phyloP scores from a whole-genome alignment of 2,329 filamentous ascomycete genomes.

The Neospermospora avenae region DNA sequence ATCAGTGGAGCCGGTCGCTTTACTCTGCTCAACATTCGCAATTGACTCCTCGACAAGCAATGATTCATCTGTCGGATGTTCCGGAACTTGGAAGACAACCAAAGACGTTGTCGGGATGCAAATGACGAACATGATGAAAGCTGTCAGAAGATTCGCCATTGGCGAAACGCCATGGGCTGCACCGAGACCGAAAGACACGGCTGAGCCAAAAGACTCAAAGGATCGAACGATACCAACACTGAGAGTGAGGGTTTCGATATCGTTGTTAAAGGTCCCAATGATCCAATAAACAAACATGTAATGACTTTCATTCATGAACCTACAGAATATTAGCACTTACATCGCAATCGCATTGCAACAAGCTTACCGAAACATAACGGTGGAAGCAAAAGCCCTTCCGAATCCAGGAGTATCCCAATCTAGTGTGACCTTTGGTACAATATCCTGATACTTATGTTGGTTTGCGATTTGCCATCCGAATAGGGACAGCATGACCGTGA shows the following conservation, averaged over 20 bases:
- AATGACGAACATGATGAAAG: conserved; percentile 46
- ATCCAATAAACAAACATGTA: conserved; percentile 67
- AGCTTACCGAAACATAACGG: conserved; percentile 42
- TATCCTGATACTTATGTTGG: conserved; percentile 43
- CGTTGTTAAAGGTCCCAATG: conserved; percentile 48
- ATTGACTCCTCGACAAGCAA: not conserved
- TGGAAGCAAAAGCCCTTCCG: conserved; percentile 56
- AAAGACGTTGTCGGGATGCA: conserved; percentile 16
- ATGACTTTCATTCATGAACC: conserved; percentile 55
- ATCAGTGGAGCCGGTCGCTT: not conserved
- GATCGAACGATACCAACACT: conserved; percentile 46
- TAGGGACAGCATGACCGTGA: conserved; percentile 54
- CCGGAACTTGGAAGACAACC: conserved; percentile 15
- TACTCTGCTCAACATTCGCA: not conserved
- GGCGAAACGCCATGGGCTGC: conserved; percentile 42
- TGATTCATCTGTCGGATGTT: conserved; percentile 12
- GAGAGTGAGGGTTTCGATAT: conserved; percentile 49
- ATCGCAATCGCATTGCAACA: too few species aligned
- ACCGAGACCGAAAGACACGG: conserved; percentile 46
- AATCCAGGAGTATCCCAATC: conserved; percentile 65
- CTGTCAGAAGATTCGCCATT: conserved; percentile 47
- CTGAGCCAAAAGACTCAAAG: conserved; percentile 47
- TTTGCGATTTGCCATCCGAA: conserved; percentile 49
- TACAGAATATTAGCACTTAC: not conserved
- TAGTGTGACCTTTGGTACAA: conserved; percentile 47